Evolutionary conservation across 1,284 basidiomycete species (phyloP), one percentile per base, ranked within the genome.

Genomic region (Calocybe gambosa): DNA sequence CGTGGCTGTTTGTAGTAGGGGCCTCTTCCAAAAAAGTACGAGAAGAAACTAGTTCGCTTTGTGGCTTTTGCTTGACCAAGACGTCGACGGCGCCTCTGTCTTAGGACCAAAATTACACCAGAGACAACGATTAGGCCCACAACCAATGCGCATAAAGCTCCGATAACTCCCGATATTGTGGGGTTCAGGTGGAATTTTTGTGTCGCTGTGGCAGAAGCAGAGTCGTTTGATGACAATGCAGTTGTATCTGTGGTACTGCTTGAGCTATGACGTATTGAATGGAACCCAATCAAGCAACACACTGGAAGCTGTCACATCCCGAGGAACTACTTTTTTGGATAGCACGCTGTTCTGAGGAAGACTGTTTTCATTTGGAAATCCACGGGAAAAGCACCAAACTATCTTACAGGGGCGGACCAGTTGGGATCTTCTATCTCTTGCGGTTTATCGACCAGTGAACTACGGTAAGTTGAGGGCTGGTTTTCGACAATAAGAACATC

Each of bases 111-210:
- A 9, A 53, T 7, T 7, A 45, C 13, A n/a, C 42, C 31, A n/a
- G 8, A 23, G 13, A 26, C 46, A 19, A 53, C 15, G 13, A 49
- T 16, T 15, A 50, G 39, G n/a, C 29, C 33, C 28, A 53, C 15
- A 3, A 26, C 37, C n/a, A 55, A 36, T 13, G 49, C 39, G 15
- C 51, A 52, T 5, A 49, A 33, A 7, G 49, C 51, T 3, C 51
- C 51, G 34, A 53, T 53, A 10, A 43, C 42, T 29, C 51, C 47
- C 7, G 49, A 44, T 13, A 47, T 29, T 1, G 20, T 44, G 6
- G 34, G 44, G 15, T 34, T 49, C 25, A 49, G 39, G 28, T 26
- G 26, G 16, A 12, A 19, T 3, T 31, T 31, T 9, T 41, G 39
- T 7, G 28, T 10, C 5, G 19, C 4, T 21, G 3, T 9, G 5